A percentile compares a stretch with the other conserved stretches of the same genome.
Conservation (phyloP, 495 filamentous ascomycete genomes). For the Umbilicaria muhlenbergii region DNA sequence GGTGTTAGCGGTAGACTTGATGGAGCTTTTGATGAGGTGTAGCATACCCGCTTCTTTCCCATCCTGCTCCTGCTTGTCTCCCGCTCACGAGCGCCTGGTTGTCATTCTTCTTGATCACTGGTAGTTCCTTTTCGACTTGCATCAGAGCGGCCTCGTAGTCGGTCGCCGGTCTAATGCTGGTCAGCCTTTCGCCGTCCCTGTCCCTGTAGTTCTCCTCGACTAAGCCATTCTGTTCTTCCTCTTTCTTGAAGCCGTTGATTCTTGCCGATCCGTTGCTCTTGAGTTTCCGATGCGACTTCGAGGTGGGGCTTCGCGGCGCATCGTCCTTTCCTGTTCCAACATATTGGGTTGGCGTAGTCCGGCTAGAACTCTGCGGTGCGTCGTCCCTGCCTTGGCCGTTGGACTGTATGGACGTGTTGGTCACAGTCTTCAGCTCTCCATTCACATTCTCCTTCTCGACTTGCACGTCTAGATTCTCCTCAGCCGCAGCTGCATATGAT, state of each 20-base stretch:
- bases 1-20: not conserved
- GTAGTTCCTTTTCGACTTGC: slow-evolving; percentile 9
- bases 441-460: not conserved
- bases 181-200: slow-evolving; percentile 12
- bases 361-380: slow-evolving; percentile 6
- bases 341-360: not conserved
- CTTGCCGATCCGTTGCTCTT: not conserved
- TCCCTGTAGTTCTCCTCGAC: slow-evolving; percentile 10
- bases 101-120: not conserved
- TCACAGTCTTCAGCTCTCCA: no score
- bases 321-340: slow-evolving; percentile 9
- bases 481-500: slow-evolving; percentile 16
- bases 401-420: not conserved
- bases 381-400: slow-evolving; percentile 11
- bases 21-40: not conserved
- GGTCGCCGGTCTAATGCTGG: slow-evolving; percentile 4
- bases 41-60: slow-evolving; percentile 17
- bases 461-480: slow-evolving; percentile 3
- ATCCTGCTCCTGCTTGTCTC: slow-evolving; percentile 15
- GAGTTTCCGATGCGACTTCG: slow-evolving; percentile 8
- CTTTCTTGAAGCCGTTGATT: slow-evolving; percentile 4
- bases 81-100: slow-evolving; percentile 14
- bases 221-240: not conserved
- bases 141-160: not conserved
- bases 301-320: slow-evolving; percentile 7